Evolutionary conservation across 805 yeast species (phyloP).

Genomic region (Brettanomyces anomalus): DNA sequence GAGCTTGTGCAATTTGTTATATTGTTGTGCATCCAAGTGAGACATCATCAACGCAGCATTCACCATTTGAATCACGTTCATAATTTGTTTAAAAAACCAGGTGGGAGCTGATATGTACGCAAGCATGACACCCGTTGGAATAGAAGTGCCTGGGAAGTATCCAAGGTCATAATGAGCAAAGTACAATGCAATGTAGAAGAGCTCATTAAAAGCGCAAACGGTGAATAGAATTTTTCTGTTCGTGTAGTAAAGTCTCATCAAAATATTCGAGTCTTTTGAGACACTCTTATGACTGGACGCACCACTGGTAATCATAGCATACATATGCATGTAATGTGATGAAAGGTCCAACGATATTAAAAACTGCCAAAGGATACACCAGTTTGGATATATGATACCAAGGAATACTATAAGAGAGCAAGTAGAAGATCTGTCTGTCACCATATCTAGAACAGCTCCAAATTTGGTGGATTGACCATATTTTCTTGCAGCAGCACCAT

Average conservation of each 20-base stretch:
- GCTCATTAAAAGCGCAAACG: constrained; percentile 89
- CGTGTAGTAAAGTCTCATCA: constrained; percentile 79
- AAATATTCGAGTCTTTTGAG: constrained; percentile 56
- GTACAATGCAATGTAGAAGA: constrained; percentile 85
- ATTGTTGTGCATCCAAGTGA: constrained; percentile 55
- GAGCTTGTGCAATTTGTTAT: constrained; percentile 24
- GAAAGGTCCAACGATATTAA: constrained; percentile 81
- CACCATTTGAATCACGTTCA: constrained; percentile 80
- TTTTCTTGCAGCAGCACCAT: constrained; percentile 89
- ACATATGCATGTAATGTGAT: constrained; percentile 98
- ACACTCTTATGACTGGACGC: constrained; percentile 78
- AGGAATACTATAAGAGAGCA: constrained; percentile 84
- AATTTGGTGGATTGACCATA: constrained; percentile 83
- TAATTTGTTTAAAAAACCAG: constrained; percentile 83
- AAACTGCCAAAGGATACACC: constrained; percentile 66
- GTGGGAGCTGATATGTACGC: constrained; percentile 66
- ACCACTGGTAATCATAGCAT: constrained; percentile 79
- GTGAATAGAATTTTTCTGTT: constrained; percentile 74
- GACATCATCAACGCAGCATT: constrained; percentile 82
- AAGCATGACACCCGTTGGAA: constrained; percentile 22
- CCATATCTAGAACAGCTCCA: constrained; percentile 98
- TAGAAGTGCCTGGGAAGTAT: constrained; percentile 30
- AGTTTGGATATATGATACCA: constrained; percentile 69
- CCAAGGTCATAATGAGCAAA: constrained; percentile 53
- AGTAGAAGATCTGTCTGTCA: constrained; percentile 95